A percentile compares a stretch with the other conserved stretches of the same genome.
phyloP scores from a whole-genome alignment of 352 stramenopile genomes.

The Globisporangium cederbergense region DNA sequence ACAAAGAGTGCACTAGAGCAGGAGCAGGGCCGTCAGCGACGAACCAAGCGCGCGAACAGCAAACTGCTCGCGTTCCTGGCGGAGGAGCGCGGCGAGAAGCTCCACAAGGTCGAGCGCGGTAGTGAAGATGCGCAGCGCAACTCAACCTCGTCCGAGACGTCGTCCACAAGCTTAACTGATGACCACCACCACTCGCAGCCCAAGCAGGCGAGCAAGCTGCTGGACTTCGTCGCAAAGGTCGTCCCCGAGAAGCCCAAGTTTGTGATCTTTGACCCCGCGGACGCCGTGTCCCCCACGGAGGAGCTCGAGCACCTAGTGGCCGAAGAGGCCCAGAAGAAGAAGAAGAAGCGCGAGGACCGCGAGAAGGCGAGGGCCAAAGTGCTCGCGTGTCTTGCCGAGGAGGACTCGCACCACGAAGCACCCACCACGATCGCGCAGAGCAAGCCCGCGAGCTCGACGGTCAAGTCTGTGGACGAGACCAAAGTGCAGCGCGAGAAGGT shows the following conservation, averaged over 20 bases:
- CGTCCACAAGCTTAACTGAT: background rate
- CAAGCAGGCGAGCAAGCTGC: constrained; percentile 28
- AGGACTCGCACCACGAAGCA: constrained; percentile 23
- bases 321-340: constrained; percentile 39
- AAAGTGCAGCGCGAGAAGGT: constrained; percentile 46
- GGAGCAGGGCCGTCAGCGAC: constrained; percentile 10
- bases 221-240: constrained; percentile 60
- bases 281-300: constrained; percentile 30
- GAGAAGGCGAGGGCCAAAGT: constrained; percentile 46
- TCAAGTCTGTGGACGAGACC: constrained; percentile 52
- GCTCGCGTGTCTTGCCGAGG: constrained; percentile 39
- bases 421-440: constrained; percentile 12
- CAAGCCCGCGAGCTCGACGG: constrained; percentile 23
- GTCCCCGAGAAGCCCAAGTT: constrained; percentile 45
- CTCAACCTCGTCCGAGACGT: constrained; percentile 29
- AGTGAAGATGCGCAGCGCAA: constrained; percentile 15
- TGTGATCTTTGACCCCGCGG: constrained; percentile 50
- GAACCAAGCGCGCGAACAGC: constrained; percentile 42
- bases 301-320: constrained; percentile 40
- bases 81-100: constrained; percentile 41
- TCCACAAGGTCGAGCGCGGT: constrained; percentile 31
- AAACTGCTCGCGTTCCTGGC: constrained; percentile 56
- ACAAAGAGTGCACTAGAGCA: constrained; percentile 4
- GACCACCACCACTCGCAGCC: background rate
- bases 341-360: constrained; percentile 41